These are phyloP conservation scores for Aspergillus unguis DNA, from an alignment of 2,329 filamentous ascomycete species.

Conservation along the genomic window DNA sequence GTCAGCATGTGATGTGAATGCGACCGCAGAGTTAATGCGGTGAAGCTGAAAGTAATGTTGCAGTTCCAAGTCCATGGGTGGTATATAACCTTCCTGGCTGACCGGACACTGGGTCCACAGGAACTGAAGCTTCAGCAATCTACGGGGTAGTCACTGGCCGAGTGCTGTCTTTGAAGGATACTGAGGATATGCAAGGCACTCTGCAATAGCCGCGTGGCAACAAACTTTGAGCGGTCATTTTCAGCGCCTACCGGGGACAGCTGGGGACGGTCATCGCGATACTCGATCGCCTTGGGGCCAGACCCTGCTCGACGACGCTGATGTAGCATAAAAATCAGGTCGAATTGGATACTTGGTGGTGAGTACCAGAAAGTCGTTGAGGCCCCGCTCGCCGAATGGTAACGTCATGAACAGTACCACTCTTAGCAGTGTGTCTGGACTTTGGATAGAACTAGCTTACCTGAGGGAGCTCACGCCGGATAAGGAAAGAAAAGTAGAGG, in stretches of 20 bases:
- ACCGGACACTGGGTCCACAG: too few species aligned
- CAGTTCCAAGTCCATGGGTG: too few species aligned
- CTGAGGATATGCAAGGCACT: constrained; percentile 18
- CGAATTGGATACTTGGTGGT: too few species aligned
- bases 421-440: not conserved
- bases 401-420: not conserved
- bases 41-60: too few species aligned
- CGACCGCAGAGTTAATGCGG: too few species aligned
- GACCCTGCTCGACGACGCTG: constrained; percentile 3
- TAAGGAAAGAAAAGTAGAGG: not conserved
- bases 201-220: constrained; percentile 16
- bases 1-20: too few species aligned
- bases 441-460: too few species aligned
- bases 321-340: too few species aligned
- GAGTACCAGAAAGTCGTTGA: not conserved
- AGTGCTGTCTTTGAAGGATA: not conserved
- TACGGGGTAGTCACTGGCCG: too few species aligned
- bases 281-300: not conserved
- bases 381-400: not conserved
- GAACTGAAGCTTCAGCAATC: too few species aligned
- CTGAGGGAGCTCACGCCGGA: not conserved
- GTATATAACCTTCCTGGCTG: too few species aligned
- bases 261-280: constrained; percentile 3
- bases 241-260: constrained; percentile 14
- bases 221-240: constrained; percentile 15